Base-by-base conservation (phyloP, 768 basidiomycete genomes). In the Hysterangium stoloniferum region DNA sequence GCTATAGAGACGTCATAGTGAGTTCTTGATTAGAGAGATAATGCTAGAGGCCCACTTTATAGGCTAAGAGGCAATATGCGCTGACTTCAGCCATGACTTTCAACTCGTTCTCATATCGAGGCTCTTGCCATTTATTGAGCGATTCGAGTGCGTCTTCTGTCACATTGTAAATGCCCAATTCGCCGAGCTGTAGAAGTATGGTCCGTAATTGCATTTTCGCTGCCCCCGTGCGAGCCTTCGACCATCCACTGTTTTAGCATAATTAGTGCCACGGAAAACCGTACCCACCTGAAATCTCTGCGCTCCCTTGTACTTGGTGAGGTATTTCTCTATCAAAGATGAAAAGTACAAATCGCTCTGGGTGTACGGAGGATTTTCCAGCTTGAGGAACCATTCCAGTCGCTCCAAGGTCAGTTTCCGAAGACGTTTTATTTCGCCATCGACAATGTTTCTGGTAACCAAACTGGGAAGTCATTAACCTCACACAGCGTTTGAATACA, bases 81-180 rank as follows among this genome's bases (percentile, higher is more conserved):
- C 42, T 44, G 19, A 44, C 42, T 28, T 44, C 42, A 28, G 42
- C 42, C 42, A 44, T 44, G 19, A 44, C 42, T 2, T 8, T 27
- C 17, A 44, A 27, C 28, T 44, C 42, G n/a, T 44, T 27, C 42
- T 44, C 19, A 15, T 22, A 44, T 28, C 25, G 19, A 25, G 22
- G 22, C 25, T n/a, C 6, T 25, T n/a, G n/a, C n/a, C n/a, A n/a
- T n/a, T n/a, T n/a, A n/a, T 44, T 25, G 42, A 44, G 42, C 22
- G 6, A 24, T 17, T 4, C 22, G 1, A 44, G n/a, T 6, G 22
- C 42, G 6, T 44, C 19, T 3, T 9, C 19, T 24, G 42, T 17
- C 11, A 44, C 6, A n/a, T 27, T 27, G n/a, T 44, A 6, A 25
- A 3, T 24, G 8, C 42, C 42, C 11, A 28, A 2, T 6, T 17